phyloP scores from a whole-genome alignment of 106 monocot species.

The Allium fistulosum region DNA sequence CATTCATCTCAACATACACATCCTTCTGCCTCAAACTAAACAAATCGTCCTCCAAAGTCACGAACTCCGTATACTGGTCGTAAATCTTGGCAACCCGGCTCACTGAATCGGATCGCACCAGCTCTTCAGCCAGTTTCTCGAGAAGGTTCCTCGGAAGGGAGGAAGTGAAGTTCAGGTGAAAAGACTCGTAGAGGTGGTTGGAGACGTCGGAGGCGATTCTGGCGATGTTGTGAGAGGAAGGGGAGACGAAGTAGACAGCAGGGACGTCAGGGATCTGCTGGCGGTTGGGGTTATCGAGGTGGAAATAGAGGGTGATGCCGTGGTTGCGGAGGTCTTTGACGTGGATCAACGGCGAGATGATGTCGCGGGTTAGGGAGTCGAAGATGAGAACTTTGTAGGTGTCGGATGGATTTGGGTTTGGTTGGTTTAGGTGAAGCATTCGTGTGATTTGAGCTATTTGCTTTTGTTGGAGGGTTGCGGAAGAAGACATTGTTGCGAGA shows the following conservation, averaged over 20 bases:
- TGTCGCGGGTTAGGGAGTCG: conserved; percentile 64
- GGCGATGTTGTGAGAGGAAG: conserved; percentile 42
- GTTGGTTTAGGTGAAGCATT: conserved; percentile 83
- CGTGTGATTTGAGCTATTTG: conserved; percentile 61
- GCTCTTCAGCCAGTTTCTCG: conserved; percentile 54
- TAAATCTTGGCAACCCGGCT: conserved; percentile 56
- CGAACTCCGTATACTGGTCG: conserved; percentile 89
- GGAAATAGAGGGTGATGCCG: conserved; percentile 78
- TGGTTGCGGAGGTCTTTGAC: conserved; percentile 86
- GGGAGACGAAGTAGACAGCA: conserved; percentile 78
- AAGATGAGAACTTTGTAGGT: conserved; percentile 83
- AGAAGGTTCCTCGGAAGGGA: conserved; percentile 80
- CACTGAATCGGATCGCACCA: conserved; percentile 39
- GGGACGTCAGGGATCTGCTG: conserved; percentile 83
- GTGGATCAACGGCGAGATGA: conserved; percentile 83
- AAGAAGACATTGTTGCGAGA: not conserved
- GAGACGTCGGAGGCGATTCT: conserved; percentile 58
- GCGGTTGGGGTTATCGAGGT: conserved; percentile 62
- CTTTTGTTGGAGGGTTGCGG: conserved; percentile 79
- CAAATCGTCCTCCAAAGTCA: conserved; percentile 71
- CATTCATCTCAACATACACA: conserved; percentile 70
- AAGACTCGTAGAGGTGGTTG: conserved; percentile 52
- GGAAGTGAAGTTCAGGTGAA: conserved; percentile 95
- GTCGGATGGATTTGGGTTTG: conserved; percentile 14
- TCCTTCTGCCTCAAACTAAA: conserved; percentile 68